Evolutionary conservation across 306 rosid genomes (phyloP).

Genomic region (Pueraria montana): DNA sequence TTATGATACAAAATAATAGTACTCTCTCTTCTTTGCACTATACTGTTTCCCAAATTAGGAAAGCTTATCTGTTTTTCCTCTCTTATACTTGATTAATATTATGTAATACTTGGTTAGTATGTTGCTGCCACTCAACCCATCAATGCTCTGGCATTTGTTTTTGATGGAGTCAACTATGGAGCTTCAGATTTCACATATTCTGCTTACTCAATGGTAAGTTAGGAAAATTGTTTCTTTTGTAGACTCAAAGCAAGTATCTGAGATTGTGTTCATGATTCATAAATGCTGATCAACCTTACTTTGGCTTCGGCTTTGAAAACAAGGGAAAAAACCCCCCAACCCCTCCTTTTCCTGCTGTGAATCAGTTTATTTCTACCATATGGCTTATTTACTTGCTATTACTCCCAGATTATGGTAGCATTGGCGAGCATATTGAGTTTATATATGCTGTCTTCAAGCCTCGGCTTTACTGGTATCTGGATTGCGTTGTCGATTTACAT

Average conservation of each 20-base stretch:
- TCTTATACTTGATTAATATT: constrained; percentile 19
- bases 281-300: constrained; percentile 13
- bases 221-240: constrained; percentile 5
- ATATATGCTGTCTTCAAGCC: constrained; percentile 64
- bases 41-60: neutral
- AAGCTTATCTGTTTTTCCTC: constrained; percentile 5
- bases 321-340: neutral
- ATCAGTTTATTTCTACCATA: neutral
- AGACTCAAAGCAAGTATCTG: constrained; percentile 3
- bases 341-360: neutral
- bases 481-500: constrained; percentile 83
- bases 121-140: constrained; percentile 94
- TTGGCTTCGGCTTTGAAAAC: constrained; percentile 8
- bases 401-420: constrained; percentile 81
- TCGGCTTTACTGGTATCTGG: constrained; percentile 89
- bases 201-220: constrained; percentile 86
- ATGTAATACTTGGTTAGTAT: constrained; percentile 63
- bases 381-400: constrained; percentile 27
- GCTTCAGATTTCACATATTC: constrained; percentile 90
- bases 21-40: neutral
- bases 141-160: constrained; percentile 86
- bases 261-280: constrained; percentile 27
- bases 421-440: constrained; percentile 70
- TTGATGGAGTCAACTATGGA: constrained; percentile 89
- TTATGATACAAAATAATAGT: constrained; percentile 12